Evolutionary conservation across 1,139 yeast genomes (phyloP), one percentile per base, ranked within the genome.

Genomic region (Sugiyamaella grinbergsii): DNA sequence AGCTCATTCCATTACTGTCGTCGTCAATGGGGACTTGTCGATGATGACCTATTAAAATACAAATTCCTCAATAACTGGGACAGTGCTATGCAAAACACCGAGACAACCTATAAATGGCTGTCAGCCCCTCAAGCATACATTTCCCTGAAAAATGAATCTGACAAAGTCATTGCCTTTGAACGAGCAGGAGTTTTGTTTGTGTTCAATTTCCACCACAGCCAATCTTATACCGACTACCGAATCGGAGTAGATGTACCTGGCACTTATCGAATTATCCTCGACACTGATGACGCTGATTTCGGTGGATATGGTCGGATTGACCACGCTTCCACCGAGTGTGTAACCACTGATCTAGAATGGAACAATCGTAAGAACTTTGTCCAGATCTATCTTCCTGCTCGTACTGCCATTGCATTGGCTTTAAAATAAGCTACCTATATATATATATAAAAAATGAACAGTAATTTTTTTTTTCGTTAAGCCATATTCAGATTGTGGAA

Each of bases 1-100:
- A 91, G 90, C 68, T 84, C 95, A 18, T 93, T 87, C 71, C 94
- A 87, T 69, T 93, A 93, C 65, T 96, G 98, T 5, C 81, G 98
- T 65, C 81, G 98, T 63, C 98, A 93, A 70, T 93, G 93, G 76
- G 87, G 87, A 62, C 76, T 93, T 60, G 80, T 85, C 34, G 83
- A 85, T 54, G 97, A 93, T 67, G 79, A 83, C 26, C 71, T 88
- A 56, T 75, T 93, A 62, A 79, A 96, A 58, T 93, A 93, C 73
- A 81, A 82, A 66, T 84, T 77, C 59, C 74, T 93, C 61, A 85
- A 84, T 67, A 76, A 75, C 18, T 93, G 91, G 71, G 98, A 93
- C 68, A 72, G 78, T 39, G 91, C 85, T 15, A 82, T 93, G 90
- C 95, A 90, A 69, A 76, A 75, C 53, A 73, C 85, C 42, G 98